phyloP scores from a whole-genome alignment of 1,284 basidiomycete genomes.

The Sporisorium reilianum region DNA sequence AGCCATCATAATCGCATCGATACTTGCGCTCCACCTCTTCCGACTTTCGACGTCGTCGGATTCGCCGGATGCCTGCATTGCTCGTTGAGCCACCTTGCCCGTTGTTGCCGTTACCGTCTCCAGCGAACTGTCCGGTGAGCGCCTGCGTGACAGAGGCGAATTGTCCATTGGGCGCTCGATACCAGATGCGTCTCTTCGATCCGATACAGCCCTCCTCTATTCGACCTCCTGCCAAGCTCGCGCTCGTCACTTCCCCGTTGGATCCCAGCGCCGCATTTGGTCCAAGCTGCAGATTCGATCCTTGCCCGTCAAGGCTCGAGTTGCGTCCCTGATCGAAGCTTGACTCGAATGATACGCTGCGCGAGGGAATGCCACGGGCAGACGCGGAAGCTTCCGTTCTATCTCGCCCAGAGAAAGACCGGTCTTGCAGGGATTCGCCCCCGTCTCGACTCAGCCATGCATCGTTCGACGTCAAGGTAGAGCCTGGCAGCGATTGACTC shows the following conservation, averaged over 20 bases:
- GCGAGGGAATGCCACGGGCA: not conserved
- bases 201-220: constrained; percentile 41
- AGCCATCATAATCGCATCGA: constrained; percentile 82
- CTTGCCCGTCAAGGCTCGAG: not conserved
- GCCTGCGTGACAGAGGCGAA: constrained; percentile 40
- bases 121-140: not conserved
- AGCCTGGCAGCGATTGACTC: constrained; percentile 17
- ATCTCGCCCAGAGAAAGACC: not conserved
- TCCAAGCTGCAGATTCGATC: no score
- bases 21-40: constrained; percentile 83
- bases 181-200: constrained; percentile 40
- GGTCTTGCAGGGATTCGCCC: not conserved
- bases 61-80: constrained; percentile 25
- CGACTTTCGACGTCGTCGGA: constrained; percentile 56
- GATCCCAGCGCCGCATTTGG: not conserved
- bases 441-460: constrained; percentile 9
- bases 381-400: not conserved
- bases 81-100: constrained; percentile 7
- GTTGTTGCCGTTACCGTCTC: not conserved
- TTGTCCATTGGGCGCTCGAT: constrained; percentile 45
- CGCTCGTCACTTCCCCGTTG: not conserved
- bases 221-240: constrained; percentile 6
- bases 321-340: not conserved
- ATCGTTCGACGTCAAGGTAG: constrained; percentile 10
- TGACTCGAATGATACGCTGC: not conserved